Percentiles rank a stretch among this genome's conserved stretches.
Evolutionary conservation across 192 early-diverging fungal genomes (phyloP).

Genomic region (Linnemannia exigua): DNA sequence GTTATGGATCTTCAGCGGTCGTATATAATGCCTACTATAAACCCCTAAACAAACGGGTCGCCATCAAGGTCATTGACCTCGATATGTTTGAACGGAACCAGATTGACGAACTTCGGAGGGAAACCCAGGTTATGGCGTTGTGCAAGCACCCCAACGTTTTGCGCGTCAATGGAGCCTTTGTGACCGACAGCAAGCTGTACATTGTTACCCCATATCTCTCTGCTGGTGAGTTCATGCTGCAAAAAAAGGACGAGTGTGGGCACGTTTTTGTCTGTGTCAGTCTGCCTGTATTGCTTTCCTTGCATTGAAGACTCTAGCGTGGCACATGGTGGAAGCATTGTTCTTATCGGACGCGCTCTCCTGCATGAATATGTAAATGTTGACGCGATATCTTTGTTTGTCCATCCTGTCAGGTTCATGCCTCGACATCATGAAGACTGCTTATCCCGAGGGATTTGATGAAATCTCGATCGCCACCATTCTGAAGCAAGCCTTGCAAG

Average conservation of each 20-base stretch:
- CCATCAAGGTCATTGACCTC: constrained; percentile 90
- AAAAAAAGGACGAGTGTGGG: not conserved
- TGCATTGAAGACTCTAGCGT: constrained; percentile 1
- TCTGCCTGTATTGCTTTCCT: not conserved
- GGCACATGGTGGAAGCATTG: constrained; percentile 5
- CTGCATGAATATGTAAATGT: constrained; percentile 8
- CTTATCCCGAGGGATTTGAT: constrained; percentile 86
- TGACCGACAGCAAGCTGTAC: constrained; percentile 81
- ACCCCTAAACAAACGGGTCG: constrained; percentile 76
- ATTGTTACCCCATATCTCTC: constrained; percentile 90
- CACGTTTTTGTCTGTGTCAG: not conserved
- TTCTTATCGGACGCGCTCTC: not conserved
- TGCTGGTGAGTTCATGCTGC: constrained; percentile 61
- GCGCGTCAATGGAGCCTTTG: constrained; percentile 88
- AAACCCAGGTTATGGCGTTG: constrained; percentile 89
- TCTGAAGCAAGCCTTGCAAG: constrained; percentile 81
- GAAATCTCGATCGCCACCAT: constrained; percentile 85
- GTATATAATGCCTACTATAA: constrained; percentile 87
- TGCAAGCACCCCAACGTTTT: constrained; percentile 89
- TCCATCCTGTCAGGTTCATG: constrained; percentile 72
- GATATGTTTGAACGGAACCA: constrained; percentile 94
- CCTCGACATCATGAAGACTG: constrained; percentile 91
- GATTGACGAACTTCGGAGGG: constrained; percentile 90
- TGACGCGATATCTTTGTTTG: not conserved
- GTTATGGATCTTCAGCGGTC: constrained; percentile 89